Conservation (phyloP, 192 early-diverging fungal species). For the Backusella tarrabulga region DNA sequence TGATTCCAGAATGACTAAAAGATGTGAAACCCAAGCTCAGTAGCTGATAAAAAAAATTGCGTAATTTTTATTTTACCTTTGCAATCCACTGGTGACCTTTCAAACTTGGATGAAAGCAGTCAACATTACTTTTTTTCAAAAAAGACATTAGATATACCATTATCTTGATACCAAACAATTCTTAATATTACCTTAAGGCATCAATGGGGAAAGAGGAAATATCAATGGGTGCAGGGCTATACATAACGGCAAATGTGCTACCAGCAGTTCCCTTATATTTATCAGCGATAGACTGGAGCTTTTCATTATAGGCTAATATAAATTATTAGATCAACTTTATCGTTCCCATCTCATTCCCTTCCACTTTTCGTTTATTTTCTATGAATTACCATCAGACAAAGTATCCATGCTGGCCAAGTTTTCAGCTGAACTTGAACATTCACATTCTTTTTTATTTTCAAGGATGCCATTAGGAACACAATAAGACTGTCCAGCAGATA, state of each 20-base stretch:
- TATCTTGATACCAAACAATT: background rate
- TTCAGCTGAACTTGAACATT: background rate
- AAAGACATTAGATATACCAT: background rate
- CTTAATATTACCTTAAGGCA: constrained; percentile 1
- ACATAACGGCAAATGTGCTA: constrained; percentile 15
- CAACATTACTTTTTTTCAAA: constrained; percentile 7
- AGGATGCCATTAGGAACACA: constrained; percentile 9
- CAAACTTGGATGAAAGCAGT: constrained; percentile 27
- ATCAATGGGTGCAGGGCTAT: constrained; percentile 8
- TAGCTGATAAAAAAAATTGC: background rate
- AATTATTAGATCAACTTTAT: background rate
- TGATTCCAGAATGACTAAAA: constrained; percentile 24
- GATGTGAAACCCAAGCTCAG: background rate
- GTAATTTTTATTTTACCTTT: background rate
- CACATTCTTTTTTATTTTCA: background rate
- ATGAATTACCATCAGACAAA: constrained; percentile 11
- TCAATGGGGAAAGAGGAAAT: constrained; percentile 12
- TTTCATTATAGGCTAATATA: constrained; percentile 14
- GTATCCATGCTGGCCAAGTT: background rate
- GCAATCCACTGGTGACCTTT: constrained; percentile 23
- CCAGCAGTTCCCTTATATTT: constrained; percentile 4
- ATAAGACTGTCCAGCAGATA: background rate
- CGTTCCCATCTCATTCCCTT: background rate
- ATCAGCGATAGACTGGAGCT: constrained; percentile 10
- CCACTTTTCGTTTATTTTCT: background rate